Conservation (phyloP, 352 stramenopile genomes). For the Phytopythium sindhum region DNA sequence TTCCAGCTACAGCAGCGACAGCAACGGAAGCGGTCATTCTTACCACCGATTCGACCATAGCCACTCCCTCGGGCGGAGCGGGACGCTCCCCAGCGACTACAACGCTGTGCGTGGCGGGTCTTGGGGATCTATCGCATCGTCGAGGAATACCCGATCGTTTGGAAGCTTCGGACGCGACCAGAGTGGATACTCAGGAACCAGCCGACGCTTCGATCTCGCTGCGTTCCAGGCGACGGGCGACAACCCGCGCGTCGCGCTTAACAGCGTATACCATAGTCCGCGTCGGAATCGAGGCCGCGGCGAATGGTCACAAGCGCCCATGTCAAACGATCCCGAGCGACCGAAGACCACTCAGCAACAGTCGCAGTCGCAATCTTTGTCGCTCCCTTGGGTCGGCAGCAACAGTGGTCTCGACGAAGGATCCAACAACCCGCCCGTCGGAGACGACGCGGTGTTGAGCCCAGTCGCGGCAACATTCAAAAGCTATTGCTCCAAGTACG, state of each 20-base stretch:
- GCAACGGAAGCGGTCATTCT: slow-evolving; percentile 1
- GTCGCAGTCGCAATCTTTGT: not conserved
- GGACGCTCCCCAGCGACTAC: not conserved
- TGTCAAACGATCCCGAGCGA: not conserved
- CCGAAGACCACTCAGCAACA: not conserved
- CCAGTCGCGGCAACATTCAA: slow-evolving; percentile 52
- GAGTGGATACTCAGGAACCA: slow-evolving; percentile 22
- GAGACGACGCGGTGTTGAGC: slow-evolving; percentile 18
- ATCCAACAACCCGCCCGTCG: not conserved
- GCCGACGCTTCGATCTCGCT: slow-evolving; percentile 49
- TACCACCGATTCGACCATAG: slow-evolving; percentile 11
- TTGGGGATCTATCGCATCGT: not conserved
- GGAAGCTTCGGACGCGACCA: slow-evolving; percentile 25
- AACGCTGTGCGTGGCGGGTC: not conserved
- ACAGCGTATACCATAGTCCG: slow-evolving; percentile 11
- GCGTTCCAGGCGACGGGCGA: slow-evolving; percentile 38
- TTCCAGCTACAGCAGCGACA: slow-evolving; percentile 10
- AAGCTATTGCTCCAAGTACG: slow-evolving; percentile 86
- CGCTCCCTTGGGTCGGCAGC: slow-evolving; percentile 4
- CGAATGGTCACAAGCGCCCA: slow-evolving; percentile 6
- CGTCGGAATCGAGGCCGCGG: not conserved
- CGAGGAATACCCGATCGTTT: slow-evolving; percentile 13
- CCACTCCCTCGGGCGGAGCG: slow-evolving; percentile 10
- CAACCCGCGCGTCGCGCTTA: slow-evolving; percentile 1
- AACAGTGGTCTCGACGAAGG: slow-evolving; percentile 15